Conservation (phyloP, 306 rosid species). For the Sicyos edulis region DNA sequence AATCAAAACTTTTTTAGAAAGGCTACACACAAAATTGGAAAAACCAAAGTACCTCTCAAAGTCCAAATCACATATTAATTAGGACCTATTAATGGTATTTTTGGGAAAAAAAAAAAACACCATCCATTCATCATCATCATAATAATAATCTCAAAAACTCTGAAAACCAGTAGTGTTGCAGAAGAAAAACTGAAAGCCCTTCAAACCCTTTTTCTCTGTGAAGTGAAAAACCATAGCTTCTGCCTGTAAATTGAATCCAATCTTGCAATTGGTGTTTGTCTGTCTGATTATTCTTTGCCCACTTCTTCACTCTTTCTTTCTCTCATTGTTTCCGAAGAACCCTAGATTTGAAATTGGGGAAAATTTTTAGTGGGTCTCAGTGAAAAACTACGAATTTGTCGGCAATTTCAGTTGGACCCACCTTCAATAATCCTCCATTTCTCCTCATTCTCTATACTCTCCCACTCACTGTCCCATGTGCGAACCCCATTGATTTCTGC, state of each 20-base stretch:
- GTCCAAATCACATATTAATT: not conserved
- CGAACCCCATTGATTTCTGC: slow-evolving; percentile 31
- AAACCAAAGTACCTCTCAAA: not conserved
- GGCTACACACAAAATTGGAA: not conserved
- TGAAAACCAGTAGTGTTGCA: slow-evolving; percentile 11
- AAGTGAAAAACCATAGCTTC: slow-evolving; percentile 12
- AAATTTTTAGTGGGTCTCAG: slow-evolving; percentile 11
- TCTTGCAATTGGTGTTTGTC: slow-evolving; percentile 34
- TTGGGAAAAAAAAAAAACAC: not conserved
- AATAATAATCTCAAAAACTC: not conserved
- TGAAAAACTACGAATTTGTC: slow-evolving; percentile 24
- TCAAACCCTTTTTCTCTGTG: not conserved
- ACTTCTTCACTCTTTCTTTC: slow-evolving; percentile 28
- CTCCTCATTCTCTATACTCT: slow-evolving; percentile 18
- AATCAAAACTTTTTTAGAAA: not conserved
- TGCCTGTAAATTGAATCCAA: slow-evolving; percentile 6
- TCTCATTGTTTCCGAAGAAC: slow-evolving; percentile 10
- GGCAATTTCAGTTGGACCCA: slow-evolving; percentile 54
- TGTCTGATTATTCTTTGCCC: slow-evolving; percentile 50
- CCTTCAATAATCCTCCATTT: slow-evolving; percentile 30
- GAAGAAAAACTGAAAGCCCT: slow-evolving; percentile 19
- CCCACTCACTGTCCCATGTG: slow-evolving; percentile 46
- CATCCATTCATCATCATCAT: not conserved
- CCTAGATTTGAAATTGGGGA: not conserved
- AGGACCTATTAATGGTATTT: not conserved